A percentile compares a stretch with the other conserved stretches of the same genome.
These are phyloP conservation scores for Chaetomiaceae sp. DNA, from an alignment of 2,329 filamentous ascomycete genomes.

Conservation along the genomic window DNA sequence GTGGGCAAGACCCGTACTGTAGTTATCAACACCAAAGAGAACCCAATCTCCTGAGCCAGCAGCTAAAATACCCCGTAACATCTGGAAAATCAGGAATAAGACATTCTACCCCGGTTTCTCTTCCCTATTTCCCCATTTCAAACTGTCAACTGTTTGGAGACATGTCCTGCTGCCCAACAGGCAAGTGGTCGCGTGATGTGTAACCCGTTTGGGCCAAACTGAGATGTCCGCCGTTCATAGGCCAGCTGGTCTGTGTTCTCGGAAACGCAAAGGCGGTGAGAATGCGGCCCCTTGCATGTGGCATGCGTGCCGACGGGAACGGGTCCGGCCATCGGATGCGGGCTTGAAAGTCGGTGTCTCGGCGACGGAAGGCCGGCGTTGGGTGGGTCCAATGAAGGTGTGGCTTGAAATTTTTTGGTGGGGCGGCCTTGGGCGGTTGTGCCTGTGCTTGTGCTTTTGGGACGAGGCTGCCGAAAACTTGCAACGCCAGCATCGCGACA, in stretches of 20 bases:
- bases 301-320: background rate
- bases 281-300: background rate
- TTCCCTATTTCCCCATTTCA: too few species aligned
- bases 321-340: slow-evolving; percentile 4
- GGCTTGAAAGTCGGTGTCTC: background rate
- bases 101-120: too few species aligned
- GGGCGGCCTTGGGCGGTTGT: too few species aligned
- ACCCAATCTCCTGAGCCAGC: too few species aligned
- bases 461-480: slow-evolving; percentile 24
- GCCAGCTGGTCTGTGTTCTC: background rate
- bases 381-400: slow-evolving; percentile 7
- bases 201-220: background rate
- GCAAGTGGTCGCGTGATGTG: slow-evolving; percentile 20
- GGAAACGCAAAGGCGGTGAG: slow-evolving; percentile 13
- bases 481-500: slow-evolving; percentile 5
- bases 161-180: slow-evolving; percentile 10
- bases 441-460: slow-evolving; percentile 1
- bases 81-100: too few species aligned
- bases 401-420: slow-evolving; percentile 25
- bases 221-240: slow-evolving; percentile 15
- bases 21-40: too few species aligned
- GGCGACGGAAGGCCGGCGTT: background rate
- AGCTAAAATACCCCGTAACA: too few species aligned
- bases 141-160: background rate
- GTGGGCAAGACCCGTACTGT: too few species aligned